Percentiles rank a stretch among this genome's conserved stretches.
phyloP scores from a whole-genome alignment of 768 basidiomycete genomes.

The Trametes maxima region DNA sequence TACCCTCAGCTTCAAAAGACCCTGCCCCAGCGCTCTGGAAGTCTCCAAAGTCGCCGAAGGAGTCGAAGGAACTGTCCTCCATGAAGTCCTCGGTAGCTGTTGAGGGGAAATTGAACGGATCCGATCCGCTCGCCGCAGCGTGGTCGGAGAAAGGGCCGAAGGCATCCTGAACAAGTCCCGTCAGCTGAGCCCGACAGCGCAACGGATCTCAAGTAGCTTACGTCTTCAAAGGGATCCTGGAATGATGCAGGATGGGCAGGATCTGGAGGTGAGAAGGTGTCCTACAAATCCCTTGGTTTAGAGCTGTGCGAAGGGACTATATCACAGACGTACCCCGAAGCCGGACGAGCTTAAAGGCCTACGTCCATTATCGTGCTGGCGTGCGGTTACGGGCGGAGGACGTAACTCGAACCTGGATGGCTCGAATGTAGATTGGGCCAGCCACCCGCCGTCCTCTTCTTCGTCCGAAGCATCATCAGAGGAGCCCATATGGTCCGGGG shows the following conservation, averaged over 20 bases:
- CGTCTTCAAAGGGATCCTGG: conserved; percentile 43
- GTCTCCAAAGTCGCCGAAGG: conserved; percentile 70
- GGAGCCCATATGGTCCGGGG: conserved; percentile 58
- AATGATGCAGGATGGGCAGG: conserved; percentile 23
- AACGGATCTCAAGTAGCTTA: conserved; percentile 35
- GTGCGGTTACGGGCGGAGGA: conserved; percentile 31
- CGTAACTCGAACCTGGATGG: conserved; percentile 56
- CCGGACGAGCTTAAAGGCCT: conserved; percentile 35
- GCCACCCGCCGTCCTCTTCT: conserved; percentile 77
- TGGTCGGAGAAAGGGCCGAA: conserved; percentile 78
- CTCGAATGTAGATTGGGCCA: conserved; percentile 75
- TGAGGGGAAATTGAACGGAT: conserved; percentile 55
- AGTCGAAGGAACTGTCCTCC: conserved; percentile 67
- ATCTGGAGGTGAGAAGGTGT: conserved; percentile 32
- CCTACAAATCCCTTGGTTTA: conserved; percentile 28
- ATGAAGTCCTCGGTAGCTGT: conserved; percentile 60
- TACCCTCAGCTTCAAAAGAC: conserved; percentile 26
- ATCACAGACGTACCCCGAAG: conserved; percentile 31
- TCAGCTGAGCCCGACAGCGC: not conserved
- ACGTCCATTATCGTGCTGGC: conserved; percentile 30
- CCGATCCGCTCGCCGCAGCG: conserved; percentile 46
- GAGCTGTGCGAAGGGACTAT: not conserved
- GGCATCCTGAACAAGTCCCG: conserved; percentile 23
- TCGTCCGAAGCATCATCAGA: conserved; percentile 59
- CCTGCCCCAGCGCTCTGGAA: conserved; percentile 61